Base-by-base conservation (phyloP, 495 filamentous ascomycete species). In the Thermothielavioides terrestris region DNA sequence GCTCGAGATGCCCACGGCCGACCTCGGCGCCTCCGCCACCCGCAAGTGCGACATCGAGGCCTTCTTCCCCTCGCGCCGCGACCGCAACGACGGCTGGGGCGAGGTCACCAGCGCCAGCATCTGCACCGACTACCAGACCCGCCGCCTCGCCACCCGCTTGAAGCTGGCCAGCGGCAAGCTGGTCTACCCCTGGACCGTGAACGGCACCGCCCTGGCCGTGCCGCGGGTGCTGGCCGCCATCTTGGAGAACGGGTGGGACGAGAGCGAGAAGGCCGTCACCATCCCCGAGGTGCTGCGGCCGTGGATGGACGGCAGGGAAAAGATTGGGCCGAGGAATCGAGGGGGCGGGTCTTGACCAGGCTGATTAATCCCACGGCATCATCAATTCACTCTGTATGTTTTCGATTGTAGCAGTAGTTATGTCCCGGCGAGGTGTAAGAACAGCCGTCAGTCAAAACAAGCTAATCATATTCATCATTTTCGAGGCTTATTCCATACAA, bases 1-100 rank as follows among this genome's bases (percentile, higher is more conserved):
- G 18, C 76, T 97, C 1, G 91, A 95, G 66, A 96, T 97, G 92
- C 89, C 92, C 1, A 76, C 82, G 0, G 64, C 76, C 1, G 92
- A 98, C 65, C 80, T 98, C 0, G 92, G 92, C 43, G 90, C 91
- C 4, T 86, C 83, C 40, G 94, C 92, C 15, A 72, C 68, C 26
- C 77, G 92, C 35, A 98, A 98, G 68, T 70, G 79, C 38, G 92
- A 98, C 60, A 95, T 97, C 38, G 92, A 98, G 66, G 89, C 85
- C 4, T 89, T 83, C 56, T 96, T 98, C 72, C 94, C 94, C 0
- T 90, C 85, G 15, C 77, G 92, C 1, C 74, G 77, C 42, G 71
- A 76, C 26, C 70, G 78, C 15, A 82, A 89, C 62, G 78, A 82
- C 22, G 91, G 89, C 11, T 98, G 88, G 85, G 92, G 92, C 26